Percentiles rank a stretch among this genome's conserved stretches.
These are phyloP conservation scores for Mortierella sp. DNA, from an alignment of 371 early-diverging fungal genomes.

Conservation along the genomic window DNA sequence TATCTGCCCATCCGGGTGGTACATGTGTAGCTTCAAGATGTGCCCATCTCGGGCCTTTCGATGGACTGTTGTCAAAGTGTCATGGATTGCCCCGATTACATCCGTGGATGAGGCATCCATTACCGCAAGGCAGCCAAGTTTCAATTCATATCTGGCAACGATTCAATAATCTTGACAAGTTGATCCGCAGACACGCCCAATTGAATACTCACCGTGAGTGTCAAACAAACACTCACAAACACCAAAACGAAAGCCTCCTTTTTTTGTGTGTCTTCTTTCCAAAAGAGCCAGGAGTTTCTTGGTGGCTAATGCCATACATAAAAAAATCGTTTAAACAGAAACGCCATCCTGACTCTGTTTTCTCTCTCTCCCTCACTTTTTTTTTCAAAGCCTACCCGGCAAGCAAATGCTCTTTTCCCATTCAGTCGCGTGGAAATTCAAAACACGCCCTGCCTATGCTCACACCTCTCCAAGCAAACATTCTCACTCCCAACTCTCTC, in stretches of 20 bases:
- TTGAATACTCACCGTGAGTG: not conserved
- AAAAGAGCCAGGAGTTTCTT: not conserved
- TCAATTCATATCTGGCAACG: too few species aligned
- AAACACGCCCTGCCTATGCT: not conserved
- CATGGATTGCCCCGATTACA: too few species aligned
- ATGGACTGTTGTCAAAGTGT: too few species aligned
- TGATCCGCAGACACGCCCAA: not conserved
- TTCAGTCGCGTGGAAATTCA: not conserved
- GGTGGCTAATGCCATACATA: not conserved
- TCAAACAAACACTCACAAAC: not conserved
- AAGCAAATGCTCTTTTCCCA: too few species aligned
- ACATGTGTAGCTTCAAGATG: too few species aligned
- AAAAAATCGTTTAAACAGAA: not conserved
- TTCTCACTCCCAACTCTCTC: not conserved
- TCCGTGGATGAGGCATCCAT: too few species aligned
- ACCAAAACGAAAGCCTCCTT: not conserved
- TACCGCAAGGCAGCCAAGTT: too few species aligned
- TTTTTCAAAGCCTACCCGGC: not conserved
- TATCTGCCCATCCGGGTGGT: too few species aligned
- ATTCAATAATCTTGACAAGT: too few species aligned
- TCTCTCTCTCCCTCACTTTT: not conserved
- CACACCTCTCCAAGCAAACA: not conserved
- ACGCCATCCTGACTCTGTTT: not conserved
- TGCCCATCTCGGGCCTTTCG: too few species aligned
- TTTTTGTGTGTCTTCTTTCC: not conserved